Evolutionary conservation across 192 early-diverging fungal species (phyloP), one percentile per base, ranked within the genome.

Genomic region (Gigaspora rosea): DNA sequence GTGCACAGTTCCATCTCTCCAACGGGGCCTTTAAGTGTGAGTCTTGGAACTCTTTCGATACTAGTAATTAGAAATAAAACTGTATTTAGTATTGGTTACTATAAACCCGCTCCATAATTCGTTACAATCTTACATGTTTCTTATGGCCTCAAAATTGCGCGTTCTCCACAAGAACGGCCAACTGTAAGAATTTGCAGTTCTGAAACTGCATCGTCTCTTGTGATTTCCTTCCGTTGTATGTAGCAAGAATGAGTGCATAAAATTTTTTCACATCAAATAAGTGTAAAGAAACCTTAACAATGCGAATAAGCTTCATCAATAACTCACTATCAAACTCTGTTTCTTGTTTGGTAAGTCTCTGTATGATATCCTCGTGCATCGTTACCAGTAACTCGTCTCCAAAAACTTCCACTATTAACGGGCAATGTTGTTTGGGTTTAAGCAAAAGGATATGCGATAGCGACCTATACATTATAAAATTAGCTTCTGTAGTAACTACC

Each of bases 401-500:
- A 52, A 74, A 72, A 72, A 72, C 49, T 33, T 57, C 49, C 20
- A 57, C 71, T 12, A 74, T 74, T 59, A 74, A 33, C 47, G 22
- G 54, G 57, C 57, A 74, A 74, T 74, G 57, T 74, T 74, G 56
- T 74, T 76, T 62, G 15, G 61, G 41, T 32, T 62, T 62, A 16
- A 76, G 52, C 15, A 76, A 63, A 57, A 76, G 75, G 35, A 76
- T 52, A 8, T 76, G 75, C 66, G 75, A 76, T 27, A 76, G 66
- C 62, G 75, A 76, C 47, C 41, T 76, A 76, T 67, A 76, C 33
- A 76, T 20, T 68, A 63, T 51, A 76, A 68, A 77, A 76, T 76
- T 67, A 76, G 75, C 35, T 76, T 76, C 75, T 7, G 50, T 32
- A 67, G 66, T 68, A 77, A 77, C 27, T 27, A 27, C 27, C 16